Percentiles rank a stretch among this genome's conserved stretches.
Conservation (phyloP, 2,329 filamentous ascomycete genomes). For the Scedosporium minutisporum region DNA sequence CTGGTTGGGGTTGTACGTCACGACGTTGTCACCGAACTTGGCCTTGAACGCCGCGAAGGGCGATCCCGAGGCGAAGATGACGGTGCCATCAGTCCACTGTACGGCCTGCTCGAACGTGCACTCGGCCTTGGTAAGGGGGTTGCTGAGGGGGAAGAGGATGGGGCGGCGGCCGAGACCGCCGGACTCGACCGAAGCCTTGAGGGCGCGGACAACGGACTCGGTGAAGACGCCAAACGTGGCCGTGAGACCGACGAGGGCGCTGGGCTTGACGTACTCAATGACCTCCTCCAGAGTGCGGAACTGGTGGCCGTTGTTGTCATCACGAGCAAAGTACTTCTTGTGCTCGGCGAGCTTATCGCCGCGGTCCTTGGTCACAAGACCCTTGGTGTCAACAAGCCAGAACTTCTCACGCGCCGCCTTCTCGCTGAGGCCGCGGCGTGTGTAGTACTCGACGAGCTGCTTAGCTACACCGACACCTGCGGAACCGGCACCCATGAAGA, state of each 20-base stretch:
- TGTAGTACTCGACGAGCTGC: conserved; percentile 96
- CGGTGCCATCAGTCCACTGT: conserved; percentile 80
- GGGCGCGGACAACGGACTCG: conserved; percentile 67
- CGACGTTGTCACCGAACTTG: conserved; percentile 42
- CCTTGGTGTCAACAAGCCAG: conserved; percentile 95
- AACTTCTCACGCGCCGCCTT: conserved; percentile 83
- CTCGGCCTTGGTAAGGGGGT: conserved; percentile 92
- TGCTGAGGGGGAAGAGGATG: conserved; percentile 93
- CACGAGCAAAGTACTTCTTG: conserved; percentile 61
- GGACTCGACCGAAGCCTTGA: conserved; percentile 54
- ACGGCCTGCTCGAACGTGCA: conserved; percentile 90
- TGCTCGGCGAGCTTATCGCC: conserved; percentile 91
- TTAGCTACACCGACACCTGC: conserved; percentile 96
- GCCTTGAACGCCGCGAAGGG: conserved; percentile 72
- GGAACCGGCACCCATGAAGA: conserved; percentile 93
- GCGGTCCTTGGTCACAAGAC: conserved; percentile 84
- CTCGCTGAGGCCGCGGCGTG: conserved; percentile 80
- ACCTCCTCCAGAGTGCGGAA: conserved; percentile 80
- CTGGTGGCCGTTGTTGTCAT: conserved; percentile 55
- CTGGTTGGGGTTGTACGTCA: conserved; percentile 69
- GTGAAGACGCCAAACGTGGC: conserved; percentile 94
- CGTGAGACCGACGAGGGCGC: conserved; percentile 86
- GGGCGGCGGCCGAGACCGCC: conserved; percentile 64
- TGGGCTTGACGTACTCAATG: conserved; percentile 90
- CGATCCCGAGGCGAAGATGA: conserved; percentile 89